Evolutionary conservation across 2,329 filamentous ascomycete species (phyloP), one percentile per base, ranked within the genome.

Genomic region (Fusarium chuoi): DNA sequence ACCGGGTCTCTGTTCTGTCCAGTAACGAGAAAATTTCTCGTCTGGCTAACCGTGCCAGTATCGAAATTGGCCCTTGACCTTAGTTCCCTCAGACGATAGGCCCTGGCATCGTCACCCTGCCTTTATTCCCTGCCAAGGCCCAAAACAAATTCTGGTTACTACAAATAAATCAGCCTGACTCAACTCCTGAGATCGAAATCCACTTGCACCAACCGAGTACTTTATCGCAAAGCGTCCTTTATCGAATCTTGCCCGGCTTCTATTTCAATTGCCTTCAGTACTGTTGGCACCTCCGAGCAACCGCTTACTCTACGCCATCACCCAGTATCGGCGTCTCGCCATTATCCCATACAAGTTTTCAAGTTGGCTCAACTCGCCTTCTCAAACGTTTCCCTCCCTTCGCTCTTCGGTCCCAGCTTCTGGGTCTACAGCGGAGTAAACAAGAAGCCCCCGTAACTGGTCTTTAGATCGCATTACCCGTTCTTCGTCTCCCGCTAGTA

Each of bases 351-450:
- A 65, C 78, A 89, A 85, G 90, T 90, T 90, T 93, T 90, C 94
- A 97, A 97, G 91, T 97, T 97, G 94, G 94, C 94, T 94, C 93
- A 93, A 89, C 87, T 91, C 90, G 90, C 89, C 87, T 88, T 85
- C 84, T 88, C 85, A 86, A 89, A 69, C 86, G 90, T 93, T 84
- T 92, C 91, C 84, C 92, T 92, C 86, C 88, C 92, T 81, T 95
- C 94, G 90, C 94, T 97, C 87, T 92, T 96, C 84, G 94, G 94
- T 89, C 96, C 95, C 85, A 91, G 92, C 83, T 91, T 92, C 89
- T 94, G 95, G 95, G 95, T 97, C 91, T 96, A 96, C 85, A 92
- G 92, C 89, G 95, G 96, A 93, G 94, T 95, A 88, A 94, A 96
- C 89, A 96, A 95, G 88, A 96, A 97, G 87, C 96, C 96, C 83